Evolutionary conservation across 2,329 filamentous ascomycete species (phyloP).

Genomic region (Beauveria sp.): DNA sequence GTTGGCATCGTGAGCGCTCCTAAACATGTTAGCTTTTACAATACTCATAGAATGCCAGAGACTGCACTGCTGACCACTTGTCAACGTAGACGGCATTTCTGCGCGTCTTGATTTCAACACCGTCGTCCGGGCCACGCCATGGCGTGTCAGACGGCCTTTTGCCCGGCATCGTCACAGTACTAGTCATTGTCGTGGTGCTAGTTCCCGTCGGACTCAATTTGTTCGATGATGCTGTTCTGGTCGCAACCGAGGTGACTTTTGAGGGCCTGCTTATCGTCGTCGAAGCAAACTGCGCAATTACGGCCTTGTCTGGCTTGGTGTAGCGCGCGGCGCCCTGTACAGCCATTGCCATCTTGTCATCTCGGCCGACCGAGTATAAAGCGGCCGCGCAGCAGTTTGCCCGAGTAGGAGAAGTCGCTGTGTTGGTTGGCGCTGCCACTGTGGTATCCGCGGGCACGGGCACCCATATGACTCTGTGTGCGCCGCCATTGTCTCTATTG

Average conservation of each 20-base stretch:
- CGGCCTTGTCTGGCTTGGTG: not conserved
- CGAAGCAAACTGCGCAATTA: not conserved
- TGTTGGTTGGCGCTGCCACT: conserved; percentile 3
- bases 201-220: conserved; percentile 7
- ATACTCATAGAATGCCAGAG: not conserved
- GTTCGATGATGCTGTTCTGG: not conserved
- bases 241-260: not conserved
- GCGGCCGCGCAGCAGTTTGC: not conserved
- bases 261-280: not conserved
- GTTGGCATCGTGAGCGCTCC: conserved; percentile 61
- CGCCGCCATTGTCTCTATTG: no score
- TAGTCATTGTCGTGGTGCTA: not conserved
- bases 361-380: not conserved
- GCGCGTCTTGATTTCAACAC: not conserved
- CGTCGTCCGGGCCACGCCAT: not conserved
- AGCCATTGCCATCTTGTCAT: not conserved
- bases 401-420: not conserved
- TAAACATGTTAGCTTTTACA: conserved; percentile 19
- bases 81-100: conserved; percentile 45
- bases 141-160: not conserved
- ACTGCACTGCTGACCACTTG: conserved; percentile 38
- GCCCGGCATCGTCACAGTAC: not conserved
- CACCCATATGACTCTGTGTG: not conserved
- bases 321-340: not conserved
- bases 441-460: not conserved